These are phyloP conservation scores for Dothideomycetes sp. DNA, from an alignment of 2,329 filamentous ascomycete genomes.

Conservation along the genomic window DNA sequence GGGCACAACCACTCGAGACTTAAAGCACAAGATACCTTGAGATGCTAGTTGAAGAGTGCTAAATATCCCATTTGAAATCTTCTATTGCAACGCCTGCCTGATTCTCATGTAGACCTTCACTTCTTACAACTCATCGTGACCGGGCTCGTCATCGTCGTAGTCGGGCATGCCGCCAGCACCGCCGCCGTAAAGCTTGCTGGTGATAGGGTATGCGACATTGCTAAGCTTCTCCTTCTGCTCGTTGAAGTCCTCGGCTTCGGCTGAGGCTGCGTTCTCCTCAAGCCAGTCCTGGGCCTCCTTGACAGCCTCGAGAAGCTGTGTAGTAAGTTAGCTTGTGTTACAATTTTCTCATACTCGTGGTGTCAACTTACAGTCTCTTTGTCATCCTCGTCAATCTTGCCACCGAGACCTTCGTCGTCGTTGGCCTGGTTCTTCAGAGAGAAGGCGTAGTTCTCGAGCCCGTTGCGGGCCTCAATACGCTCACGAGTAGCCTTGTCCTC, in stretches of 20 bases:
- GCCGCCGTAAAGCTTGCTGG: constrained; percentile 83
- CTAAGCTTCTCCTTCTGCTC: constrained; percentile 99
- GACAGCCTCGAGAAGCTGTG: constrained; percentile 75
- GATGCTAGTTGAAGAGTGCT: neutral
- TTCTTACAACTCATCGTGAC: constrained; percentile 39
- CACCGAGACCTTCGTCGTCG: constrained; percentile 90
- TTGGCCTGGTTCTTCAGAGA: constrained; percentile 98
- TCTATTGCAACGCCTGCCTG: constrained; percentile 4
- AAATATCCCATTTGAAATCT: constrained; percentile 3
- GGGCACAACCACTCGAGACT: too few species aligned
- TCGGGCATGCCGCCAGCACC: constrained; percentile 46
- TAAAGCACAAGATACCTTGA: neutral
- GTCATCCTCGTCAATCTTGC: constrained; percentile 97
- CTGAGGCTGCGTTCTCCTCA: constrained; percentile 81
- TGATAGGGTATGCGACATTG: constrained; percentile 94
- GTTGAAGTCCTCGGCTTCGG: constrained; percentile 87
- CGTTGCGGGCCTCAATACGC: constrained; percentile 93
- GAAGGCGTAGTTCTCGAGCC: constrained; percentile 98
- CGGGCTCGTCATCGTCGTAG: constrained; percentile 51
- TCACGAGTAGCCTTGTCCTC: constrained; percentile 97
- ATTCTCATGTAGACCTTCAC: constrained; percentile 1
- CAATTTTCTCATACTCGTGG: too few species aligned
- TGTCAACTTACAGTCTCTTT: constrained; percentile 74
- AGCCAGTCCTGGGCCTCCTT: constrained; percentile 98
- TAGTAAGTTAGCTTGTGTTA: constrained; percentile 22